A percentile compares a stretch with the other conserved stretches of the same genome.
phyloP scores from a whole-genome alignment of 176 grass and related monocot species.

The Alopecurus myosuroides region DNA sequence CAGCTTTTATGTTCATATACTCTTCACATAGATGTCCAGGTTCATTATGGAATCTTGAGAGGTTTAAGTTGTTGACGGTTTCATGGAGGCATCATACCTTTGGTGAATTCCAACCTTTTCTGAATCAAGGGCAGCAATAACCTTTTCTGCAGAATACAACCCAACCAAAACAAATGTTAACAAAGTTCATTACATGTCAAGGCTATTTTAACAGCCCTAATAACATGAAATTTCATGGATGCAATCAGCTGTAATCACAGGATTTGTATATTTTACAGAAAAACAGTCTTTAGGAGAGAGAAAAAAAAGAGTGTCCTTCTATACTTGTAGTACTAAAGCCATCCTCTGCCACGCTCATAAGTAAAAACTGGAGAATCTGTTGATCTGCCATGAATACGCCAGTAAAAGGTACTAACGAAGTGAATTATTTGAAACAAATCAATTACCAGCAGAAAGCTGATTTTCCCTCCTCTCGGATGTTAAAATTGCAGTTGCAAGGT shows the following conservation, averaged over 20 bases:
- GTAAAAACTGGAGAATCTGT: neutral
- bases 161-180: slow-evolving; percentile 26
- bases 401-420: slow-evolving; percentile 10
- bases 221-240: slow-evolving; percentile 3
- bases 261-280: neutral
- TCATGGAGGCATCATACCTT: slow-evolving; percentile 36
- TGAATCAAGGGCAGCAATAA: slow-evolving; percentile 71
- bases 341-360: neutral
- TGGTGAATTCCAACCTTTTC: slow-evolving; percentile 83
- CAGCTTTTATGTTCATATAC: neutral
- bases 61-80: slow-evolving; percentile 6
- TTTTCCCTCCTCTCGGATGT: slow-evolving; percentile 77
- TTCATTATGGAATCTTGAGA: neutral
- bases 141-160: slow-evolving; percentile 62
- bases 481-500: slow-evolving; percentile 74
- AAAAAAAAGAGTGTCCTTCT: neutral
- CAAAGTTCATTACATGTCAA: neutral
- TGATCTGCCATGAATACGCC: neutral
- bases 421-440: slow-evolving; percentile 18
- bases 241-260: neutral
- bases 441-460: slow-evolving; percentile 82
- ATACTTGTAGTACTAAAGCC: neutral
- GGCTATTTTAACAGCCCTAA: neutral
- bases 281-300: neutral
- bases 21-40: neutral